Evolutionary conservation across 495 filamentous ascomycete genomes (phyloP), one percentile per base, ranked within the genome.

Genomic region (Monascus purpureus): DNA sequence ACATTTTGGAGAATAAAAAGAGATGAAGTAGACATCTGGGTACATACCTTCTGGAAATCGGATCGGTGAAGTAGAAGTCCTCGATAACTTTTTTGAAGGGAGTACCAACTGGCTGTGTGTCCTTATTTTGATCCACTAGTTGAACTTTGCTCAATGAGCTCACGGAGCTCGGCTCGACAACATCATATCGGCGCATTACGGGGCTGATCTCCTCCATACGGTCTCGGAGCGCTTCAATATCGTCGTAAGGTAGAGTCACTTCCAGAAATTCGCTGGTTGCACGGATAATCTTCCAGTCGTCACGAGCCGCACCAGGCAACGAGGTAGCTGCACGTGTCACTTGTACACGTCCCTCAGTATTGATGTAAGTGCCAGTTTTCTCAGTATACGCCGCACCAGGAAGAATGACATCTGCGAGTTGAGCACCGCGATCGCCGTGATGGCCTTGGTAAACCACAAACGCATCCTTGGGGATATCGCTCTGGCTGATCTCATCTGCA

Each of bases 361-460:
- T 97, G 59, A 97, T 70, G 39, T 88, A 96, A 9, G 90, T 97
- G 17, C 75, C 90, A n/a, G 77, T 70, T 63, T 97, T 97, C 65
- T 97, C 90, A 8, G 88, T 95, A 61, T 94, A 96, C 2, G 90
- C 84, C 12, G 84, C 84, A 34, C 84, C 86, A 17, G 90, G 90
- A 13, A 97, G 78, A 40, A 97, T 75, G 39, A 97, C 75, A 49
- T 97, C 88, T 9, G 90, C 90, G 39, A 92, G 67, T 56, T 92
- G 78, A 22, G 90, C 92, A 33, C 88, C 92, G 22, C 72, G 67
- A 62, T 97, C 90, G 52, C 90, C 90, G 50, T 97, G 90, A 56
- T 97, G 90, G 39, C 90, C 90, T 57, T 97, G 90, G 61, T 97
- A 97, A 51, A 97, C 67, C 38, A 97, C 78, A 59, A 95, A 96